Conservation (phyloP, 345 rosid genomes). For the Bretschneidera sinensis region DNA sequence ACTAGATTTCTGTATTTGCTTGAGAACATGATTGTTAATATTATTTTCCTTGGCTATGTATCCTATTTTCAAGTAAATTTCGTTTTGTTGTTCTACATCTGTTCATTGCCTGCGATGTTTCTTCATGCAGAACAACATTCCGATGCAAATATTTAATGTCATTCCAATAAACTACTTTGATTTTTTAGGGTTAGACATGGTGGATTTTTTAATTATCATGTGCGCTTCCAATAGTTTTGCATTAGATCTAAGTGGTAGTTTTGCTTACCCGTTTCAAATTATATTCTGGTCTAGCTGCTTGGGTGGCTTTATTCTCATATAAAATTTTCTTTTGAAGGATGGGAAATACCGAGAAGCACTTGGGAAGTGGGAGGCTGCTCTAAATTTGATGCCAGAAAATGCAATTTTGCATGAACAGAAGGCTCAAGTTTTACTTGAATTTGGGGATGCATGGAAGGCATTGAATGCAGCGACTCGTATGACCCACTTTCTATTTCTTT, state of each 20-base stretch:
- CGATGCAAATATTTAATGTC: too few relatives aligned
- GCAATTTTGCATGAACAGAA: slow-evolving; percentile 82
- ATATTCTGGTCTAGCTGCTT: neutral
- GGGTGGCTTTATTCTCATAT: neutral
- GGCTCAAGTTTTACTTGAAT: slow-evolving; percentile 85
- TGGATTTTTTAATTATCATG: neutral
- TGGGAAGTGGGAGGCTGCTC: slow-evolving; percentile 88
- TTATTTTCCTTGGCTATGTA: too few relatives aligned
- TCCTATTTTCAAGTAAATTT: too few relatives aligned
- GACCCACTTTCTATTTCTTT: slow-evolving; percentile 1
- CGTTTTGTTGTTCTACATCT: too few relatives aligned
- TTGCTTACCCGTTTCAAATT: neutral
- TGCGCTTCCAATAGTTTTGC: neutral
- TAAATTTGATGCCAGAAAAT: slow-evolving; percentile 56
- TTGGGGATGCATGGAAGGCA: slow-evolving; percentile 83
- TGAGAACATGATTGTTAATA: too few relatives aligned
- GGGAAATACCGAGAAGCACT: slow-evolving; percentile 81
- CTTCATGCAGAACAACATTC: too few relatives aligned
- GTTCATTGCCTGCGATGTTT: too few relatives aligned
- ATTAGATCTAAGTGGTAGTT: neutral
- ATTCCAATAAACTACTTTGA: neutral
- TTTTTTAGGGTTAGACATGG: neutral
- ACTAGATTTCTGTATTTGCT: too few relatives aligned
- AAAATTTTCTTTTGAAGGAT: slow-evolving; percentile 43
- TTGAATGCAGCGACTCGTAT: slow-evolving; percentile 76